phyloP scores from a whole-genome alignment of 2,329 filamentous ascomycete species.

The Nannizziopsis barbatae region DNA sequence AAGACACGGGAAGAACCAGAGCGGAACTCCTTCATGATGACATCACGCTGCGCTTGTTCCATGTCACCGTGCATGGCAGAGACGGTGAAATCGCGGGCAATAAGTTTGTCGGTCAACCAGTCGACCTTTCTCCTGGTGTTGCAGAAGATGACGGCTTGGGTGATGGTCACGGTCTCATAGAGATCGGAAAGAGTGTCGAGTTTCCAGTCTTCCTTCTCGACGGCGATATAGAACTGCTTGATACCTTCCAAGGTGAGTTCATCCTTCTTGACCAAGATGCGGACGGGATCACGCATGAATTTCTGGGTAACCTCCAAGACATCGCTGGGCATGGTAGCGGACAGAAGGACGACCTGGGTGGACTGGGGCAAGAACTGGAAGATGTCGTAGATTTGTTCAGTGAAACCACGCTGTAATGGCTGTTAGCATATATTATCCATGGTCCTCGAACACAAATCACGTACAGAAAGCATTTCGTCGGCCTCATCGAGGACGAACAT shows the following conservation, averaged over 20 bases:
- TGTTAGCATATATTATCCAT: neutral
- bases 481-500: conserved; percentile 99
- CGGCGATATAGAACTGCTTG: conserved; percentile 99
- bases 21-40: conserved; percentile 99
- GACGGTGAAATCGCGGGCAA: conserved; percentile 95
- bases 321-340: conserved; percentile 97
- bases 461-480: conserved; percentile 74
- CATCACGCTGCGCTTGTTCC: conserved; percentile 93
- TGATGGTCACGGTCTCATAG: conserved; percentile 99
- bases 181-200: conserved; percentile 96
- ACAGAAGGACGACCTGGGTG: conserved; percentile 95
- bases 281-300: conserved; percentile 99
- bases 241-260: conserved; percentile 99
- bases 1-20: conserved; percentile 96
- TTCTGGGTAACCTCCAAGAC: conserved; percentile 99
- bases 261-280: conserved; percentile 99
- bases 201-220: conserved; percentile 99
- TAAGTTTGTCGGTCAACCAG: conserved; percentile 99
- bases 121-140: conserved; percentile 99
- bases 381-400: conserved; percentile 99
- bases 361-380: conserved; percentile 97
- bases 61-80: conserved; percentile 99
- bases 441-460: conserved; percentile 9
- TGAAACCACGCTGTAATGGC: conserved; percentile 66
- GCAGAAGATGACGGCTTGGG: conserved; percentile 99